Base-by-base conservation (phyloP, 352 stramenopile genomes). In the Pythium periplocum region DNA sequence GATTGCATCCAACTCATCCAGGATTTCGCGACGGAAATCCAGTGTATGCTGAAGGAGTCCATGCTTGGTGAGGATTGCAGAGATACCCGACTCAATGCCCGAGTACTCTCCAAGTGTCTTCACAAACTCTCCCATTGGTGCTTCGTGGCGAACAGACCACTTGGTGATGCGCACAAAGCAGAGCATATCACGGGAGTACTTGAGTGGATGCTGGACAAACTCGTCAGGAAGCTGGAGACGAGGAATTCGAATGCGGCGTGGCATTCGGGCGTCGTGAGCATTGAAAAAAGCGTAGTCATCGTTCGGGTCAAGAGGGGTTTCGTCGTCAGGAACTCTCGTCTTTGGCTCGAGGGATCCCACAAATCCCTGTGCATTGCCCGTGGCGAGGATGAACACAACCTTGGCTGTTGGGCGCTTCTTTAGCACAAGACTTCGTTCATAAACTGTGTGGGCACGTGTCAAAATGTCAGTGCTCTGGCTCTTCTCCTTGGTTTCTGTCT, bases 11-110 rank as follows among this genome's bases (percentile, higher is more conserved):
- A 87, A 40, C 9, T 83, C 73, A 17, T 78, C 62, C 12, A 87
- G 52, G 49, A 92, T 88, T 1, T 73, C 68, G n/a, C 62, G 72
- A 34, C 66, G 62, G 39, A 93, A 90, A 43, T 89, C 77, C 4
- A 82, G 37, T 0, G 81, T 83, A 57, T 93, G 80, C 3, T 79
- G 63, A 34, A 97, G 61, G 4, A 98, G 74, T 17, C 90, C 81
- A 49, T 97, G 85, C 39, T 94, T 88, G 9, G 97, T 79, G n/a
- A 98, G 65, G 40, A 95, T 92, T 30, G 82, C 75, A 0, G 91
- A 97, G 37, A 91, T 83, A 35, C 98, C 94, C 34, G 96, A 90
- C 48, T 89, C 82, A 45, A 96, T 96, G 2, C 75, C 76, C 0
- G 74, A 86, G 40, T 82, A 90, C 55, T 86, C 74, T 7, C 83